phyloP scores from a whole-genome alignment of 257 asterid genomes.

The Nicotiana undulata region DNA sequence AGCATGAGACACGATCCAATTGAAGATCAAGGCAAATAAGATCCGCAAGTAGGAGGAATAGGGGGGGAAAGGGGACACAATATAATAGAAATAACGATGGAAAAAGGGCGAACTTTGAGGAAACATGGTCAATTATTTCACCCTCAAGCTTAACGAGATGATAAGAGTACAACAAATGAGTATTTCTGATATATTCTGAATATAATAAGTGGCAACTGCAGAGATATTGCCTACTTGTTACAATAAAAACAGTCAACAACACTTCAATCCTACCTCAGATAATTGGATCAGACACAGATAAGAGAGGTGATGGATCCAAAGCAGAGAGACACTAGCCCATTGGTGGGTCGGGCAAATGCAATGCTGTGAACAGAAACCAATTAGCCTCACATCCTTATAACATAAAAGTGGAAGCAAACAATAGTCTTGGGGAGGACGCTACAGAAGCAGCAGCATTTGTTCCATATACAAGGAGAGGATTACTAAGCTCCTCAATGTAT shows the following conservation, averaged over 20 bases:
- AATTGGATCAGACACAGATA: not conserved
- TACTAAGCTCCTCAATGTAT: not conserved
- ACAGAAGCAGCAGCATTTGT: not conserved
- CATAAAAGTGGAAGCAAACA: not conserved
- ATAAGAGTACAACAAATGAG: not conserved
- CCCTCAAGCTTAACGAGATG: not conserved
- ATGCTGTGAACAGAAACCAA: not conserved
- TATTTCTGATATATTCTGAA: not conserved
- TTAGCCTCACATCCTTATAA: not conserved
- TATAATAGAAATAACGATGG: not conserved
- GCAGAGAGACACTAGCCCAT: not conserved
- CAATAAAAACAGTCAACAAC: not conserved
- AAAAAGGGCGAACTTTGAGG: not conserved
- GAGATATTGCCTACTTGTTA: not conserved
- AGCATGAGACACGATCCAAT: not conserved
- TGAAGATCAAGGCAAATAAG: not conserved
- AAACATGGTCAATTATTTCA: not conserved
- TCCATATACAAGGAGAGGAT: not conserved
- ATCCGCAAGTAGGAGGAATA: not conserved
- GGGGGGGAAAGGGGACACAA: too few relatives aligned
- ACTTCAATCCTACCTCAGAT: not conserved
- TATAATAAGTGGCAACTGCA: not conserved
- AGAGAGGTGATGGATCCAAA: not conserved
- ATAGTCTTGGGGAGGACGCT: not conserved
- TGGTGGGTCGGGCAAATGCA: not conserved